phyloP scores from a whole-genome alignment of 2,329 filamentous ascomycete genomes.

The Raffaelea deltoideospora region DNA sequence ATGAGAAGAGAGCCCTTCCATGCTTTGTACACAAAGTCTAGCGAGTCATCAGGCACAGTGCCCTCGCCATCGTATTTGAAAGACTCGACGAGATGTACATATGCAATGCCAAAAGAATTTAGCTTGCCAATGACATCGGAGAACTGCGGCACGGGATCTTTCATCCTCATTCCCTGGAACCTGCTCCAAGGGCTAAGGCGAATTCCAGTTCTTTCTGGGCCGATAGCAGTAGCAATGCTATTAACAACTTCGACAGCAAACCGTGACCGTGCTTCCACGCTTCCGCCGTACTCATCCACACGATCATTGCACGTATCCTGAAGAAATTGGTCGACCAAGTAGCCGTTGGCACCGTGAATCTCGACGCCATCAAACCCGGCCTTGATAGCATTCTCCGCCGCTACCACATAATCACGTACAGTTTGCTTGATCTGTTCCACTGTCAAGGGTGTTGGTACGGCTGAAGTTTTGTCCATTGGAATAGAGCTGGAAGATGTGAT shows the following conservation, averaged over 20 bases:
- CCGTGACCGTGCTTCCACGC: conserved; percentile 36
- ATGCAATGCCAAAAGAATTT: too few relatives aligned
- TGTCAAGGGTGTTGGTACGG: conserved; percentile 22
- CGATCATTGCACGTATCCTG: conserved; percentile 37
- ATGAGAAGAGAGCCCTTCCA: too few relatives aligned
- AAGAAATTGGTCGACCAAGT: conserved; percentile 36
- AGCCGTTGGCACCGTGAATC: conserved; percentile 24
- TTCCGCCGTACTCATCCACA: conserved; percentile 37
- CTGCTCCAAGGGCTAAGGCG: conserved; percentile 37
- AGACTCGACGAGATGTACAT: too few relatives aligned
- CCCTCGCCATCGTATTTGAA: too few relatives aligned
- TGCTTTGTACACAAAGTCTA: too few relatives aligned
- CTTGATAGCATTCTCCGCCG: conserved; percentile 26
- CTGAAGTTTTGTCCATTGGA: too few relatives aligned
- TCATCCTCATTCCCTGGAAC: too few relatives aligned
- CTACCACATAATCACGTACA: conserved; percentile 15
- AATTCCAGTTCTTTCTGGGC: conserved; percentile 31
- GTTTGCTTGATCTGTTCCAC: conserved; percentile 24
- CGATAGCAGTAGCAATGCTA: conserved; percentile 33
- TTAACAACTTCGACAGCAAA: conserved; percentile 35
- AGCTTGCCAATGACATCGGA: too few relatives aligned
- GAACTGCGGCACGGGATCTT: too few relatives aligned
- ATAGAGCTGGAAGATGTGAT: too few relatives aligned
- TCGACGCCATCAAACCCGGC: conserved; percentile 34
- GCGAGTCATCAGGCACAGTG: too few relatives aligned